phyloP scores from a whole-genome alignment of 176 grass and related monocot genomes.

The Phragmites australis region DNA sequence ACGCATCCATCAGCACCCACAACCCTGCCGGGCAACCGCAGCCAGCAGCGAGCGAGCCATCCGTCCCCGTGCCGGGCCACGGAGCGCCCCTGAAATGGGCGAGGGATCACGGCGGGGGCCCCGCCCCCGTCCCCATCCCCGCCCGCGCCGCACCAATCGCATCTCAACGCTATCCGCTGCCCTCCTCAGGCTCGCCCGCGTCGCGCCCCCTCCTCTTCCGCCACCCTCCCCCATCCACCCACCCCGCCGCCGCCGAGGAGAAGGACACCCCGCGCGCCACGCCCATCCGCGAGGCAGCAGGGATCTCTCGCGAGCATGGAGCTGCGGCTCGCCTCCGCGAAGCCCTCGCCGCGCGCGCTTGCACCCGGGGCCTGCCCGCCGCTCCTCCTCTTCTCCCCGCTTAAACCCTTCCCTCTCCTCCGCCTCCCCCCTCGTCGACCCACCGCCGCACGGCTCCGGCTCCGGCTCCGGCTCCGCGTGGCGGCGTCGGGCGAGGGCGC shows the following conservation, averaged over 20 bases:
- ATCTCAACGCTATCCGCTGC: conserved; percentile 33
- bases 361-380: conserved; percentile 13
- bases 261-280: background rate
- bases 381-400: conserved; percentile 57
- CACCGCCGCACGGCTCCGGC: conserved; percentile 14
- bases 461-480: conserved; percentile 7
- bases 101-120: background rate
- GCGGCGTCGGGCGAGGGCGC: background rate
- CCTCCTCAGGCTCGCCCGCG: conserved; percentile 16
- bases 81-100: conserved; percentile 10
- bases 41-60: too few species aligned
- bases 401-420: conserved; percentile 47
- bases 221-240: background rate
- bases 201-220: background rate
- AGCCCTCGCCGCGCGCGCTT: conserved; percentile 13
- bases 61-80: too few species aligned
- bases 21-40: background rate
- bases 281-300: background rate
- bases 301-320: conserved; percentile 48
- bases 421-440: conserved; percentile 40
- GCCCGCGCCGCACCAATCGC: background rate
- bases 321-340: conserved; percentile 46
- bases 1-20: background rate
- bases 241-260: conserved; percentile 12
- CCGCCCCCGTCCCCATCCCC: background rate